Evolutionary conservation across 352 stramenopile species (phyloP).

Genomic region (Plasmopara viticola): DNA sequence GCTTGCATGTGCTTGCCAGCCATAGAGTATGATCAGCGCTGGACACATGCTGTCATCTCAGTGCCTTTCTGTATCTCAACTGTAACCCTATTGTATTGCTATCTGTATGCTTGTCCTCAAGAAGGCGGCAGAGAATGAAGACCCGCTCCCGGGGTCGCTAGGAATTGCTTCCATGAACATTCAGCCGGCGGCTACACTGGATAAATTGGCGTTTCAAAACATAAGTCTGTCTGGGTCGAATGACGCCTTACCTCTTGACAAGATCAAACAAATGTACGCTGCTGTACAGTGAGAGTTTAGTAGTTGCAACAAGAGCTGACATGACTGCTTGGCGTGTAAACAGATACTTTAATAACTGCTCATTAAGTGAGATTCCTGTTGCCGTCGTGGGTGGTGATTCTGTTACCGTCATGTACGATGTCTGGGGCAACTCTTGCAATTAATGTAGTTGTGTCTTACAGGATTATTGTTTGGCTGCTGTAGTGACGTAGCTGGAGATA

Average conservation of each 20-base stretch:
- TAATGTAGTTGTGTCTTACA: conserved; percentile 2
- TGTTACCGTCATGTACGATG: conserved; percentile 31
- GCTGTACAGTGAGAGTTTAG: background rate
- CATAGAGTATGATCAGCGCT: too few relatives aligned
- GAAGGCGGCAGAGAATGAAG: conserved; percentile 22
- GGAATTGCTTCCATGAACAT: conserved; percentile 69
- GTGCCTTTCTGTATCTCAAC: too few relatives aligned
- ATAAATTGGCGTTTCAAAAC: conserved; percentile 45
- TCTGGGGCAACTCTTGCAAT: background rate
- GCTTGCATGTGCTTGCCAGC: too few relatives aligned
- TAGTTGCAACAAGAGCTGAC: conserved; percentile 2
- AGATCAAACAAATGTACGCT: conserved; percentile 44
- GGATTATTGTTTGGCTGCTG: conserved; percentile 6
- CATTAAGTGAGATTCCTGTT: conserved; percentile 48
- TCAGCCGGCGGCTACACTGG: conserved; percentile 34
- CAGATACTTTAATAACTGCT: conserved; percentile 68
- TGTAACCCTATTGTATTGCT: too few relatives aligned
- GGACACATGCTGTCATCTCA: too few relatives aligned
- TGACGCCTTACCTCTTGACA: conserved; percentile 48
- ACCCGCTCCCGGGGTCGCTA: conserved; percentile 34
- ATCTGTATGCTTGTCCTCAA: too few relatives aligned
- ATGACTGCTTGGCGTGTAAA: conserved; percentile 5
- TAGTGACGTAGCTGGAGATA: conserved; percentile 39
- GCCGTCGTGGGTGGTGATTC: conserved; percentile 40
- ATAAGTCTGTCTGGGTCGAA: conserved; percentile 41